Percentiles rank a stretch among this genome's conserved stretches.
Conservation (phyloP, 306 rosid genomes). For the Sphenostylis stenocarpa region DNA sequence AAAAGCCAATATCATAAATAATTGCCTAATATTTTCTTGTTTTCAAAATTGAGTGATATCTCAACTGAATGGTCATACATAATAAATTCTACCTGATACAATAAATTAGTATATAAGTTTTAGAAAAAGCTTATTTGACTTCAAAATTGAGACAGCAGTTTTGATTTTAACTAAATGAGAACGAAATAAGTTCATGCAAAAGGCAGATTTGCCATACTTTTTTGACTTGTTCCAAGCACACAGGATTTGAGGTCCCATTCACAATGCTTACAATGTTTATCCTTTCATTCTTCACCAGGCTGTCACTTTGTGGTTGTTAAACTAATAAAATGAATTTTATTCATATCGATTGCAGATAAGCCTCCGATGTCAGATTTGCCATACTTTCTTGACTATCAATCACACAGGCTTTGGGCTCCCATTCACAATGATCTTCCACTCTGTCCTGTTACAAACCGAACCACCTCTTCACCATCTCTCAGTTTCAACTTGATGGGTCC, state of each 20-base stretch:
- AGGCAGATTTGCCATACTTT: slow-evolving; percentile 63
- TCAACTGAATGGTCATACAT: not conserved
- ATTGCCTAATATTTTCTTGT: not conserved
- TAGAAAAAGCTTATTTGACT: not conserved
- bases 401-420: slow-evolving; percentile 85
- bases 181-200: not conserved
- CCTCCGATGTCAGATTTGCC: slow-evolving; percentile 79
- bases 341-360: slow-evolving; percentile 56
- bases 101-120: not conserved
- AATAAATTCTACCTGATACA: not conserved
- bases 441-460: slow-evolving; percentile 61
- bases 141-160: slow-evolving; percentile 5
- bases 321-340: slow-evolving; percentile 4
- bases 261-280: slow-evolving; percentile 31
- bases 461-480: slow-evolving; percentile 50
- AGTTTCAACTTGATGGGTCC: slow-evolving; percentile 82
- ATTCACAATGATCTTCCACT: slow-evolving; percentile 77
- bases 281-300: not conserved
- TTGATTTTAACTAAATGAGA: slow-evolving; percentile 14
- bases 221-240: slow-evolving; percentile 67
- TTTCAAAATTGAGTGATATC: not conserved
- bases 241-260: slow-evolving; percentile 69
- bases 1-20: not conserved
- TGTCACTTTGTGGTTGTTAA: slow-evolving; percentile 27
- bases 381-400: slow-evolving; percentile 87